A percentile compares a stretch with the other conserved stretches of the same genome.
phyloP scores from a whole-genome alignment of 371 early-diverging fungal genomes.

The Mucor lusitanicus region DNA sequence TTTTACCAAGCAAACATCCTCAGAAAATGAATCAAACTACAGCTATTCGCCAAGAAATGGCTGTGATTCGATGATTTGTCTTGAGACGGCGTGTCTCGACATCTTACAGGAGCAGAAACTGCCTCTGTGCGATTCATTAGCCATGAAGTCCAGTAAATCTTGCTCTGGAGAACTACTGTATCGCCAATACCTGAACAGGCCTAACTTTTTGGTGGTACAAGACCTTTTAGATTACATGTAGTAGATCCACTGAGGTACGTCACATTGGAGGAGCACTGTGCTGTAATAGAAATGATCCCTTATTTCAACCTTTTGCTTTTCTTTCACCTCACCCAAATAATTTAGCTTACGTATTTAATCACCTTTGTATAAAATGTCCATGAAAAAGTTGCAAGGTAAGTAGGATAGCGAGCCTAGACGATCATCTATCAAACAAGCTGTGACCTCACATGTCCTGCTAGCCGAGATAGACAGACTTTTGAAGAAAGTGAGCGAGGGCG shows the following conservation, averaged over 20 bases:
- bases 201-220: no score
- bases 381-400: constrained; percentile 31
- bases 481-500: constrained; percentile 95
- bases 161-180: no score
- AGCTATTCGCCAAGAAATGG: neutral
- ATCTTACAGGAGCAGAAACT: no score
- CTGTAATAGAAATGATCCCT: neutral
- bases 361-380: constrained; percentile 14
- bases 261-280: neutral
- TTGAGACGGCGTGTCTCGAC: no score
- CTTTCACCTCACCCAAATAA: neutral
- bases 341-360: neutral
- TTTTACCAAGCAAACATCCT: no score
- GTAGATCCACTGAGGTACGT: neutral
- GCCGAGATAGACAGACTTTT: constrained; percentile 75
- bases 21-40: neutral
- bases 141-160: no score
- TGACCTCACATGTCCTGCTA: neutral
- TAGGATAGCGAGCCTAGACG: no score
- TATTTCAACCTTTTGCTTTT: neutral
- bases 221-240: no score
- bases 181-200: no score
- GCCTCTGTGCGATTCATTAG: no score
- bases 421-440: neutral
- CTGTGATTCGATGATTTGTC: no score